Conservation (phyloP, 108 stramenopile genomes). For the Parietichytrium sp. region DNA sequence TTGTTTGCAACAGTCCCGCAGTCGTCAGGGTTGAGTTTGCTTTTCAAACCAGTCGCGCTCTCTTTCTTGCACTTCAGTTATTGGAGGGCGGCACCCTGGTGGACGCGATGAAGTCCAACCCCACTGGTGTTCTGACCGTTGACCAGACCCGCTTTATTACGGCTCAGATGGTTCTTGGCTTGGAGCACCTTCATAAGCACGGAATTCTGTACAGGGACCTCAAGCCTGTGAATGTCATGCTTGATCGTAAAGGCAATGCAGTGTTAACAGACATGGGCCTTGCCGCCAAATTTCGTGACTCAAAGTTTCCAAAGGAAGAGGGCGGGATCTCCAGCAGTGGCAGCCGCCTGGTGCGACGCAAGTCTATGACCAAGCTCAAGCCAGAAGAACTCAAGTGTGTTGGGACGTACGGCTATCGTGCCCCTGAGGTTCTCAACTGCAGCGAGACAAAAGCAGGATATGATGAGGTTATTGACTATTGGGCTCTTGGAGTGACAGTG, state of each 20-base stretch:
- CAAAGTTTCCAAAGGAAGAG: constrained; percentile 57
- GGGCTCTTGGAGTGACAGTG: constrained; percentile 64
- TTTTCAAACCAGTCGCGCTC: constrained; percentile 57
- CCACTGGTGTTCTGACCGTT: constrained; percentile 46
- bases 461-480: constrained; percentile 63
- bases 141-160: constrained; percentile 51
- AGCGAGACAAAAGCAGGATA: constrained; percentile 46
- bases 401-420: constrained; percentile 10
- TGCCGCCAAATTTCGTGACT: constrained; percentile 47
- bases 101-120: constrained; percentile 51
- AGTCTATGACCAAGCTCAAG: constrained; percentile 37
- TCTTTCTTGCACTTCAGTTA: constrained; percentile 59
- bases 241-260: constrained; percentile 53
- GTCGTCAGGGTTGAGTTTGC: constrained; percentile 59
- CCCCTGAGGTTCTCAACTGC: neutral
- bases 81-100: constrained; percentile 60
- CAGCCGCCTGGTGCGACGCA: neutral
- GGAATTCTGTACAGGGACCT: constrained; percentile 67
- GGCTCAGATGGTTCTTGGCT: constrained; percentile 60
- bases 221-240: constrained; percentile 61
- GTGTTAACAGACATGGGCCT: constrained; percentile 63
- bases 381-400: constrained; percentile 37
- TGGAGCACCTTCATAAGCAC: constrained; percentile 56
- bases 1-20: constrained; percentile 51
- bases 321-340: constrained; percentile 19